phyloP scores from a whole-genome alignment of 2,329 filamentous ascomycete genomes.

The Paracoccidioides brasiliensis region DNA sequence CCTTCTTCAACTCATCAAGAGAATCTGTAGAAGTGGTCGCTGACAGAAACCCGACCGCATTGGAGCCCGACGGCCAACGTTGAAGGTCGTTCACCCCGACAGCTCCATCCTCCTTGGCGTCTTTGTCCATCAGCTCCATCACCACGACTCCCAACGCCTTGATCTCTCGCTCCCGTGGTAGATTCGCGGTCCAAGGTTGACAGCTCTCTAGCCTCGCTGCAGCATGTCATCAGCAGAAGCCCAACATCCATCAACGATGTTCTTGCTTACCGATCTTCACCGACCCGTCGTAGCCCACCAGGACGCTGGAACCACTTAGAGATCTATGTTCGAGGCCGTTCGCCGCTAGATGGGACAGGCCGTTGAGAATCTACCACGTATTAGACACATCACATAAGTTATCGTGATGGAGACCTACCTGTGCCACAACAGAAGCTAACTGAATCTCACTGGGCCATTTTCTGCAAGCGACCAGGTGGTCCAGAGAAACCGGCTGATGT shows the following conservation, averaged over 20 bases:
- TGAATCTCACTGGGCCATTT: slow-evolving; percentile 11
- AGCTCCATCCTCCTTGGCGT: slow-evolving; percentile 21
- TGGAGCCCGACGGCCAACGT: slow-evolving; percentile 18
- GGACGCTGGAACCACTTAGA: slow-evolving; percentile 17
- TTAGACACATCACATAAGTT: slow-evolving; percentile 10
- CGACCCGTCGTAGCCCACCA: slow-evolving; percentile 15
- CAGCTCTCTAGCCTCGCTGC: slow-evolving; percentile 13
- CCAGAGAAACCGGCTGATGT: slow-evolving; percentile 10
- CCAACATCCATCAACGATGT: background rate
- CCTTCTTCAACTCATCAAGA: slow-evolving; percentile 16
- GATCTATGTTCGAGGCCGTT: slow-evolving; percentile 14
- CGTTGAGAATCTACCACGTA: slow-evolving; percentile 13
- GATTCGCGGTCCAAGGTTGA: too few relatives aligned
- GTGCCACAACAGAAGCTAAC: slow-evolving; percentile 13
- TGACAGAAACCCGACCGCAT: slow-evolving; percentile 22
- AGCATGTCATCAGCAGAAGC: slow-evolving; percentile 5
- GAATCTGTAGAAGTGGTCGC: slow-evolving; percentile 17
- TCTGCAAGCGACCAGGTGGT: slow-evolving; percentile 11
- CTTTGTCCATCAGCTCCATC: slow-evolving; percentile 25
- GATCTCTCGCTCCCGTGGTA: slow-evolving; percentile 6
- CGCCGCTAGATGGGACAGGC: slow-evolving; percentile 11
- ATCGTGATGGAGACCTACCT: slow-evolving; percentile 10
- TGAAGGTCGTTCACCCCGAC: slow-evolving; percentile 21
- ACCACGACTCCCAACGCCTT: slow-evolving; percentile 17
- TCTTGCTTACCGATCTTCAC: slow-evolving; percentile 18